Conservation (phyloP, 2,329 filamentous ascomycete species). For the Claviceps capensis region DNA sequence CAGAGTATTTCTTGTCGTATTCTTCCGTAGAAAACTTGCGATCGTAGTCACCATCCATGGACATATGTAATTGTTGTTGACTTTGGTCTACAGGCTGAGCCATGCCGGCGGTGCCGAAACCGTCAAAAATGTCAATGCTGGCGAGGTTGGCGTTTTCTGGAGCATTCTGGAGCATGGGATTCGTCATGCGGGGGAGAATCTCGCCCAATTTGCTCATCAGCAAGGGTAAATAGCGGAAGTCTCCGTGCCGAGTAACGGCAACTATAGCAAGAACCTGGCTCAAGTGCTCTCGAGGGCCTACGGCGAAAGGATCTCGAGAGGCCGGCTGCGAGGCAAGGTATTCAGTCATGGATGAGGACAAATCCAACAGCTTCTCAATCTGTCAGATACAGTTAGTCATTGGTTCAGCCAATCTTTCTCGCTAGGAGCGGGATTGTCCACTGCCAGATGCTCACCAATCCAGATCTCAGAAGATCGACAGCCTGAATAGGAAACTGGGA, state of each 20-base stretch:
- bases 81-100: conserved; percentile 31
- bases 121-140: conserved; percentile 51
- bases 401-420: neutral
- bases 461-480: conserved; percentile 64
- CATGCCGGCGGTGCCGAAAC: conserved; percentile 50
- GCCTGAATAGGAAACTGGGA: conserved; percentile 59
- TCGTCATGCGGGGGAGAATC: conserved; percentile 47
- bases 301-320: conserved; percentile 46
- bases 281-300: conserved; percentile 61
- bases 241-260: conserved; percentile 57
- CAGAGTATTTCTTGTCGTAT: conserved; percentile 25
- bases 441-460: conserved; percentile 42
- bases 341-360: conserved; percentile 59
- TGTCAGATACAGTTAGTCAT: conserved; percentile 13
- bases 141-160: conserved; percentile 40
- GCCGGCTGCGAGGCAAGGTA: conserved; percentile 53
- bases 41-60: conserved; percentile 34
- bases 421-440: neutral
- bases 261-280: conserved; percentile 55
- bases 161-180: conserved; percentile 44
- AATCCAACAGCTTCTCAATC: conserved; percentile 71
- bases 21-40: conserved; percentile 31
- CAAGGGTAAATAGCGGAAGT: conserved; percentile 64
- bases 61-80: conserved; percentile 20
- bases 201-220: conserved; percentile 65